Percentiles rank a stretch among this genome's conserved stretches.
Evolutionary conservation across 441 rosid genomes (phyloP).

Genomic region (Syzygium malaccense): DNA sequence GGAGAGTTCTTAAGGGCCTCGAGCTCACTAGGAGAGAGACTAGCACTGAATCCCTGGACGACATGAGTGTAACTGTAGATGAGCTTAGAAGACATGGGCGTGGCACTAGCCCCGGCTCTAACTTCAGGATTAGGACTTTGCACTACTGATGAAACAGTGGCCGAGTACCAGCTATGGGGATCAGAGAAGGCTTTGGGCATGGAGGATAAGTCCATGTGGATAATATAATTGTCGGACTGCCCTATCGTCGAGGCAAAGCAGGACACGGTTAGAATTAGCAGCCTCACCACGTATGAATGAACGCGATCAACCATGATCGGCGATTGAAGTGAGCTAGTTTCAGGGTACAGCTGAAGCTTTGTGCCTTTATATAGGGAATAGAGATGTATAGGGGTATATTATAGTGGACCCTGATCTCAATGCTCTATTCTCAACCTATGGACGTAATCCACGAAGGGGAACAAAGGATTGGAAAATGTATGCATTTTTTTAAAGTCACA

Average conservation of each 20-base stretch:
- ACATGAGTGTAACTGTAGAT: constrained; percentile 31
- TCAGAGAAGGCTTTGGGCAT: constrained; percentile 30
- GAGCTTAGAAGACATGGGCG: constrained; percentile 6
- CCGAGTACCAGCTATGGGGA: constrained; percentile 31
- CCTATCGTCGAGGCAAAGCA: background rate
- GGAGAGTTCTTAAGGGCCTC: constrained; percentile 18
- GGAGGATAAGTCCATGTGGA: constrained; percentile 42
- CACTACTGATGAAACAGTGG: constrained; percentile 14
- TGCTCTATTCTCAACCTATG: background rate
- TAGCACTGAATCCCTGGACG: constrained; percentile 38
- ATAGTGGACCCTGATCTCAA: background rate
- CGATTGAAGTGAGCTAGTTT: background rate
- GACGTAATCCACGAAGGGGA: background rate
- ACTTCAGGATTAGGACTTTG: background rate
- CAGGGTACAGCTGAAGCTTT: background rate
- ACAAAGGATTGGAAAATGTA: background rate
- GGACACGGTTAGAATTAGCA: background rate
- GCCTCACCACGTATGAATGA: background rate
- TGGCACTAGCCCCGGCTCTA: background rate
- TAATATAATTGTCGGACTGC: constrained; percentile 12
- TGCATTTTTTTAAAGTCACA: background rate
- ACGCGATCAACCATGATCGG: background rate
- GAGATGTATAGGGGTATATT: background rate
- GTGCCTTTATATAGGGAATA: background rate
- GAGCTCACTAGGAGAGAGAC: constrained; percentile 22